A percentile compares a stretch with the other conserved stretches of the same genome.
Evolutionary conservation across 768 basidiomycete species (phyloP).

Genomic region (Lactifluus volemus): DNA sequence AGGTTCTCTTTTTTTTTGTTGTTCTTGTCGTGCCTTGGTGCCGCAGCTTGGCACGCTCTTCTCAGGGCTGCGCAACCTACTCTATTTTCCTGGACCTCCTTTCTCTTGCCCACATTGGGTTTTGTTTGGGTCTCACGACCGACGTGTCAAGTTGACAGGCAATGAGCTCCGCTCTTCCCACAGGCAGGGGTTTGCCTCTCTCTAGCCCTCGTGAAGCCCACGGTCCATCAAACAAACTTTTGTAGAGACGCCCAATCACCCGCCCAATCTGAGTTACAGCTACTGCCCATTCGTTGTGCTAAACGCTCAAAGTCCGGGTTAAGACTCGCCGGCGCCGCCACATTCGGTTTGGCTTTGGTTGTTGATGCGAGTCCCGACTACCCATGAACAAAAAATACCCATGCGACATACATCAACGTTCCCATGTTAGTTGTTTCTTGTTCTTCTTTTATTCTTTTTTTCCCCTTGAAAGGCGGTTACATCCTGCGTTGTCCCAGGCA

Average conservation of each 20-base stretch:
- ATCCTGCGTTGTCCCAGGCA: neutral
- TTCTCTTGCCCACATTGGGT: no score
- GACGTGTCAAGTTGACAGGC: neutral
- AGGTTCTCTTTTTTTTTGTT: neutral
- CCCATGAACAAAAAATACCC: neutral
- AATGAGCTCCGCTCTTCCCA: neutral
- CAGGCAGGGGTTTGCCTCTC: neutral
- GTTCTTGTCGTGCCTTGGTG: neutral
- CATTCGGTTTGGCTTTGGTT: neutral
- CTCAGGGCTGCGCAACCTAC: neutral
- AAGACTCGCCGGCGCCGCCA: neutral
- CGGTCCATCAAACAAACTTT: conserved; percentile 3
- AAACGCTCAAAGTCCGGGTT: neutral
- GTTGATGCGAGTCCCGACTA: neutral
- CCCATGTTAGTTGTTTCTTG: neutral
- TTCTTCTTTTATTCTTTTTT: no score
- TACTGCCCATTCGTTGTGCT: neutral
- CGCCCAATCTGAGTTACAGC: neutral
- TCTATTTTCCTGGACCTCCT: neutral
- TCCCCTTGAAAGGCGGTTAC: neutral
- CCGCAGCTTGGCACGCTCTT: neutral
- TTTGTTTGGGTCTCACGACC: neutral
- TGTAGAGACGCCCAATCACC: neutral
- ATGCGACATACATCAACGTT: neutral
- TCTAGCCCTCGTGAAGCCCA: neutral